phyloP scores from a whole-genome alignment of 1,139 yeast genomes.

The Kazachstania sp. region DNA sequence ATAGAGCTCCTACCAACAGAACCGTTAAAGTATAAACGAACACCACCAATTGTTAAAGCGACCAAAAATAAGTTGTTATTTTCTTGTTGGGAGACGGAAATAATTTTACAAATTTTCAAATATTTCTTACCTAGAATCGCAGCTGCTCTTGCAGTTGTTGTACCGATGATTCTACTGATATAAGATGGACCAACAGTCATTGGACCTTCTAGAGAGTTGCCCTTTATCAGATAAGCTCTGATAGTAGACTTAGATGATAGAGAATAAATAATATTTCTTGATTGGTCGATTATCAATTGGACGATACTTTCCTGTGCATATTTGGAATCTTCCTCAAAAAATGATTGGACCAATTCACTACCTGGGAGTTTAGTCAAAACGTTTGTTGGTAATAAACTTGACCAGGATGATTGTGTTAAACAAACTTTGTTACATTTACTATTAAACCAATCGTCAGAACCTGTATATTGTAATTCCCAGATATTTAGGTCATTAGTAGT shows the following conservation, averaged over 20 bases:
- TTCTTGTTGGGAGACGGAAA: slow-evolving; percentile 53
- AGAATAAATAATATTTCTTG: slow-evolving; percentile 70
- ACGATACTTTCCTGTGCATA: slow-evolving; percentile 47
- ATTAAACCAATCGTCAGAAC: slow-evolving; percentile 79
- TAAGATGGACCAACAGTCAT: slow-evolving; percentile 31
- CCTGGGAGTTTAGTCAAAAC: slow-evolving; percentile 37
- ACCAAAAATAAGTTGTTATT: slow-evolving; percentile 66
- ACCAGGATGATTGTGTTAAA: slow-evolving; percentile 58
- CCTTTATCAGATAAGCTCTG: slow-evolving; percentile 57
- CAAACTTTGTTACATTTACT: slow-evolving; percentile 78
- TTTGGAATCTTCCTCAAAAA: slow-evolving; percentile 29
- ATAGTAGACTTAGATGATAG: slow-evolving; percentile 77
- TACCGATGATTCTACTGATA: slow-evolving; percentile 49
- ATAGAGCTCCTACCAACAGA: slow-evolving; percentile 33
- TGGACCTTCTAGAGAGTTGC: slow-evolving; percentile 34
- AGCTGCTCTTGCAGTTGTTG: slow-evolving; percentile 40
- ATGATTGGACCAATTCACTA: slow-evolving; percentile 34
- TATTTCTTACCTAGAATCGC: slow-evolving; percentile 33
- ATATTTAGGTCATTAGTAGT: slow-evolving; percentile 66
- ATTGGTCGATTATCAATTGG: slow-evolving; percentile 66
- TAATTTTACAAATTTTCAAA: slow-evolving; percentile 51
- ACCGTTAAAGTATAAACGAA: slow-evolving; percentile 63
- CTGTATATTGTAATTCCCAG: slow-evolving; percentile 85
- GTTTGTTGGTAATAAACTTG: slow-evolving; percentile 47
- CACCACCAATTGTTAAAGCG: slow-evolving; percentile 82